These are phyloP conservation scores for Meyerozyma elateridarum DNA, from an alignment of 1,139 yeast species.

Conservation along the genomic window DNA sequence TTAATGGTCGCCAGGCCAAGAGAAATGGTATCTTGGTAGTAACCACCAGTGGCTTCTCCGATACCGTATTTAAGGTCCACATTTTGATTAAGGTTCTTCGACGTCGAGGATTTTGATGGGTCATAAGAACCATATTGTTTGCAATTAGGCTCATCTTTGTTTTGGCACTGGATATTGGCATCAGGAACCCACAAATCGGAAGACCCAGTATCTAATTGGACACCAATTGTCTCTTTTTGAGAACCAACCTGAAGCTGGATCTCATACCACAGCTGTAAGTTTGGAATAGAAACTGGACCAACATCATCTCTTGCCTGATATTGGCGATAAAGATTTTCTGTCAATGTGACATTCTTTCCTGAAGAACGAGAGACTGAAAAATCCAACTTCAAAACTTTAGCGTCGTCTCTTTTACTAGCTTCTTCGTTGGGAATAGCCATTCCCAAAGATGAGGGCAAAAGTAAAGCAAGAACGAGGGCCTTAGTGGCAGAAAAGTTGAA, in stretches of 20 bases:
- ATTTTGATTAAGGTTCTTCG: neutral
- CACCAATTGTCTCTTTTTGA: constrained; percentile 7
- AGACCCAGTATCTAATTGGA: constrained; percentile 13
- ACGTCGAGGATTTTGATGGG: constrained; percentile 9
- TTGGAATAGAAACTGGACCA: constrained; percentile 7
- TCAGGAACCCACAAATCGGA: constrained; percentile 12
- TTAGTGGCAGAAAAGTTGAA: neutral
- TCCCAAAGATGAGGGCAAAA: neutral
- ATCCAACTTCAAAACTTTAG: too few species aligned
- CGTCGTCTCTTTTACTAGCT: neutral
- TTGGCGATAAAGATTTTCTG: too few species aligned
- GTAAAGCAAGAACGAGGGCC: neutral
- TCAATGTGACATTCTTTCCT: too few species aligned
- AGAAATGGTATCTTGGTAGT: constrained; percentile 7
- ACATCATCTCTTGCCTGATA: constrained; percentile 4
- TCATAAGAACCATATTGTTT: constrained; percentile 7
- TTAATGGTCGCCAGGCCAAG: constrained; percentile 6
- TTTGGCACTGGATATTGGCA: neutral
- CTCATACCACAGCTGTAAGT: constrained; percentile 12
- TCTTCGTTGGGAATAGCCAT: neutral
- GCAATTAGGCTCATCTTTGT: constrained; percentile 3
- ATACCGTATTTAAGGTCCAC: constrained; percentile 11
- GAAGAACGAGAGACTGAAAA: too few species aligned
- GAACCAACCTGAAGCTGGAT: constrained; percentile 10
- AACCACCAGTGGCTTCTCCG: constrained; percentile 9